Evolutionary conservation across 352 stramenopile genomes (phyloP), one percentile per base, ranked within the genome.

Genomic region (Pythium guiyangense): DNA sequence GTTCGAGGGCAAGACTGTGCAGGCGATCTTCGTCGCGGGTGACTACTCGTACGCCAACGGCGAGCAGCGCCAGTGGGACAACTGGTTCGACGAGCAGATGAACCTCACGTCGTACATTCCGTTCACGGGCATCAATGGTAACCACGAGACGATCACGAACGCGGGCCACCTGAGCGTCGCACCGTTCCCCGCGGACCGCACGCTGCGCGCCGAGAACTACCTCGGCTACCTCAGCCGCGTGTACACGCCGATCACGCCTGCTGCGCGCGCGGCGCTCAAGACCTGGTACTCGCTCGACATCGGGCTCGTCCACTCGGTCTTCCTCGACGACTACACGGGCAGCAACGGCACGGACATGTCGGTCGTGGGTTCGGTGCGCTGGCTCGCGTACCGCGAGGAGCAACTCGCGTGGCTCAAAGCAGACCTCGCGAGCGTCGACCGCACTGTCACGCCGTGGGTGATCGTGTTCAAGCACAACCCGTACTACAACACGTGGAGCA

Each of bases 401-500:
- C 93, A 98, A 64, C 88, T 95, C 54, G 57, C 76, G 45, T 98
- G 88, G 81, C 71, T 98, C 35, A 60, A 90, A 48, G 56, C 64
- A 9, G 87, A 97, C 62, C 70, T 98, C 27, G 51, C 70, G 46
- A 68, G 60, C 25, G 75, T 98, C 3, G 67, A 97, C 70, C 73
- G 93, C 50, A 82, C 17, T 5, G 60, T 79, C 22, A 97, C 86
- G 9, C 93, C 93, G n/a, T 98, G 92, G 90, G 64, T 98, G 6
- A 71, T 98, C 44, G 49, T 97, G 17, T 75, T 92, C 55, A 74
- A 73, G 26, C 86, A 96, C 66, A 74, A 80, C 45, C 78, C 80
- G 4, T 84, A 59, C 44, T 89, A 89, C 66, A 88, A 85, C 62
- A 76, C 64, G 22, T 88, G 80, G 71, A 64, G 42, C 14, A 69